Evolutionary conservation across 2,329 filamentous ascomycete species (phyloP).

Genomic region (Trichophyton equinum): DNA sequence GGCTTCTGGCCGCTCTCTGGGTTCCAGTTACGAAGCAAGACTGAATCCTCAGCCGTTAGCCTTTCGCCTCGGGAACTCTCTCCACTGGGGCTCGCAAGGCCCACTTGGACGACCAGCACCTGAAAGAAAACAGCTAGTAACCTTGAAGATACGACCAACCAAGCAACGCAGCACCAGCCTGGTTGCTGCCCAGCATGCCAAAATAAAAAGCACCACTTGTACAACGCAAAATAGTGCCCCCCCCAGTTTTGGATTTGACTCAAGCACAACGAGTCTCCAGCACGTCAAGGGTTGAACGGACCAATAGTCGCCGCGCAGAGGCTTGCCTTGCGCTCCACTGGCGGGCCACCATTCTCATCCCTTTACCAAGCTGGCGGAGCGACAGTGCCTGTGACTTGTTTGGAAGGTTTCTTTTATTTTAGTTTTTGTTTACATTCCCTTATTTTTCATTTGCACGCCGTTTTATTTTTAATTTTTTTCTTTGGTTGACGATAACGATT

Average conservation of each 20-base stretch:
- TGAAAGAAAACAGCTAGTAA: background rate
- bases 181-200: background rate
- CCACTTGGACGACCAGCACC: background rate
- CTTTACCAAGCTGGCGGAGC: slow-evolving; percentile 6
- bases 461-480: slow-evolving; percentile 3
- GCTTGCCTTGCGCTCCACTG: slow-evolving; percentile 1
- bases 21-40: background rate
- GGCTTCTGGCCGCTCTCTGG: background rate
- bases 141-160: background rate
- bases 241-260: slow-evolving; percentile 3
- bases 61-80: slow-evolving; percentile 4
- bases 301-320: background rate
- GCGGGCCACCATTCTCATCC: slow-evolving; percentile 4
- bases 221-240: background rate
- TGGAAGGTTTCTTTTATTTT: slow-evolving; percentile 3
- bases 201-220: background rate
- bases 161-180: background rate
- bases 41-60: background rate
- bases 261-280: background rate
- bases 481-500: slow-evolving; percentile 1
- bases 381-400: slow-evolving; percentile 5
- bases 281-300: background rate
- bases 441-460: slow-evolving; percentile 3
- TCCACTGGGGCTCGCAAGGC: background rate
- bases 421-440: background rate